A percentile compares a stretch with the other conserved stretches of the same genome.
phyloP scores from a whole-genome alignment of 2,329 filamentous ascomycete genomes.

The Fusarium clavum region DNA sequence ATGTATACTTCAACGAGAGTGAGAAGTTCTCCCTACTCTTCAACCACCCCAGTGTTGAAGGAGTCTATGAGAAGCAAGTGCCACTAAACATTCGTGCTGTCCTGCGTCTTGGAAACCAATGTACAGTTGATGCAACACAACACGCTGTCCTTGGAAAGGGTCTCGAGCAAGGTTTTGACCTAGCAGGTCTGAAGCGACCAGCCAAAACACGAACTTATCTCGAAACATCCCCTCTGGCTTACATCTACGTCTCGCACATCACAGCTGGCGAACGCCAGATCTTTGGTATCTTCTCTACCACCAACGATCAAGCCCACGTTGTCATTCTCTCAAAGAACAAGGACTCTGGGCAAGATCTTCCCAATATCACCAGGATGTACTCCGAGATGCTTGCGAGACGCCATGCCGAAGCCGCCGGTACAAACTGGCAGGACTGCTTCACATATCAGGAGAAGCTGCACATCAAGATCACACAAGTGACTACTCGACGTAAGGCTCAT shows the following conservation, averaged over 20 bases:
- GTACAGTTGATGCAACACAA: constrained; percentile 92
- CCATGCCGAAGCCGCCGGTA: constrained; percentile 72
- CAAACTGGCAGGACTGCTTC: constrained; percentile 83
- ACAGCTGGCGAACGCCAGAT: constrained; percentile 90
- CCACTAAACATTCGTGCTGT: constrained; percentile 88
- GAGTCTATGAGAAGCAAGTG: constrained; percentile 95
- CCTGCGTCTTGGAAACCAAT: constrained; percentile 88
- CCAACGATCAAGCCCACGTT: constrained; percentile 82
- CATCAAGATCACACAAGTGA: constrained; percentile 89
- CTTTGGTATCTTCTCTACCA: constrained; percentile 92
- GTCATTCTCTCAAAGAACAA: constrained; percentile 86
- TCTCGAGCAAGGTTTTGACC: constrained; percentile 91
- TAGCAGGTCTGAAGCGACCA: constrained; percentile 77
- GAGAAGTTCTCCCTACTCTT: constrained; percentile 86
- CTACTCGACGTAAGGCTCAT: constrained; percentile 87
- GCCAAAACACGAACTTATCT: constrained; percentile 78
- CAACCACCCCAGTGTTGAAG: constrained; percentile 93
- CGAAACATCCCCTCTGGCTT: constrained; percentile 77
- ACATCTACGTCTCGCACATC: constrained; percentile 94
- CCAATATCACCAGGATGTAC: constrained; percentile 92
- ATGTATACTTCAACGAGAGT: constrained; percentile 84
- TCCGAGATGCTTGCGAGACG: constrained; percentile 76
- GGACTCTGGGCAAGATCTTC: constrained; percentile 83
- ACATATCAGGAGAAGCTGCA: constrained; percentile 86
- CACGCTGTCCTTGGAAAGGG: constrained; percentile 92